Conservation (phyloP, 2,329 filamentous ascomycete species). For the Diplodia intermedia region DNA sequence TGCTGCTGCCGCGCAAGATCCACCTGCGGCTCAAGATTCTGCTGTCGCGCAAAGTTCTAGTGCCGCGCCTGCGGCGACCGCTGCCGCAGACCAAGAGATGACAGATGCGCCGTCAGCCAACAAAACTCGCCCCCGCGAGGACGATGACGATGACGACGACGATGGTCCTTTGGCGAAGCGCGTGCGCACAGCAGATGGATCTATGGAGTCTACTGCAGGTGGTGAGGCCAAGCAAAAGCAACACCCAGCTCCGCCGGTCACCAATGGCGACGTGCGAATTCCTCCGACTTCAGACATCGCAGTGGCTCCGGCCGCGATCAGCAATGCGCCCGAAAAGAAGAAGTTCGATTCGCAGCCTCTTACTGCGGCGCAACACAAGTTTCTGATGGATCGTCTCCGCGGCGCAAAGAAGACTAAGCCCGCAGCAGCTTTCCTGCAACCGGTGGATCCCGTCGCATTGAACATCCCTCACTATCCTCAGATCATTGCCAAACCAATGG, state of each 20-base stretch:
- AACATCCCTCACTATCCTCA: conserved; percentile 76
- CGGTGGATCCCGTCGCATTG: conserved; percentile 79
- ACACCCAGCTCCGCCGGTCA: conserved; percentile 39
- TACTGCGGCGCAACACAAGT: conserved; percentile 65
- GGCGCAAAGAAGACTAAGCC: conserved; percentile 87
- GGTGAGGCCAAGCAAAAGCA: conserved; percentile 55
- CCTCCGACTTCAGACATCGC: background rate
- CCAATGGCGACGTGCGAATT: conserved; percentile 10
- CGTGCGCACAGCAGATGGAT: conserved; percentile 69
- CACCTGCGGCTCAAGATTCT: background rate
- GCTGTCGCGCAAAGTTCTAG: background rate
- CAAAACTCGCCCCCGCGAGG: conserved; percentile 74
- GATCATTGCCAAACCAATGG: conserved; percentile 79
- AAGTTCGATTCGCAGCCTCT: conserved; percentile 56
- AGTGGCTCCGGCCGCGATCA: conserved; percentile 6
- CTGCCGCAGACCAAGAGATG: conserved; percentile 44
- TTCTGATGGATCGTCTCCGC: conserved; percentile 70
- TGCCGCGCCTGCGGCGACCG: conserved; percentile 24
- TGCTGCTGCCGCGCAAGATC: conserved; percentile 3
- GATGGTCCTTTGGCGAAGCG: conserved; percentile 79
- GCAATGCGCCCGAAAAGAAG: conserved; percentile 36
- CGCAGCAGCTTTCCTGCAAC: conserved; percentile 75
- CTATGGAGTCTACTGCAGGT: conserved; percentile 38
- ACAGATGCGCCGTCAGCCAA: conserved; percentile 49
- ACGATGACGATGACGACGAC: conserved; percentile 65